phyloP scores from a whole-genome alignment of 1,284 basidiomycete genomes.

The Inonotus hispidus region DNA sequence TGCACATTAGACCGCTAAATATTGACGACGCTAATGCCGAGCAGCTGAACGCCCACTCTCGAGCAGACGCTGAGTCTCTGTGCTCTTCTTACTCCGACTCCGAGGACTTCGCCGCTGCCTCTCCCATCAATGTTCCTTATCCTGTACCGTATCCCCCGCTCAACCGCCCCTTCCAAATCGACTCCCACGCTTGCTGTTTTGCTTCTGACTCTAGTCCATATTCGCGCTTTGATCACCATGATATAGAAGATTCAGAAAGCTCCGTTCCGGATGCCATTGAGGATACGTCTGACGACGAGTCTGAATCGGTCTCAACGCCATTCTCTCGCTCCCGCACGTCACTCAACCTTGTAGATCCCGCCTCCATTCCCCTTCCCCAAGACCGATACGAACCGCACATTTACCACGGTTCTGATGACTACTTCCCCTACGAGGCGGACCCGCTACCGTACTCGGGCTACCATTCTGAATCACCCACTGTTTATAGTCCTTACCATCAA shows the following conservation, averaged over 20 bases:
- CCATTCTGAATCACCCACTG: constrained; percentile 35
- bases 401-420: constrained; percentile 54
- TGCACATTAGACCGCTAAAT: constrained; percentile 19
- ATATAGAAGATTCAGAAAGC: constrained; percentile 48
- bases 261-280: constrained; percentile 74
- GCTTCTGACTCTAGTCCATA: constrained; percentile 48
- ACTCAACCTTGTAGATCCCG: constrained; percentile 43
- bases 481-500: constrained; percentile 40
- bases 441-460: constrained; percentile 53
- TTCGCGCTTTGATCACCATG: constrained; percentile 45
- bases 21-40: constrained; percentile 49
- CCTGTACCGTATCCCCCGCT: constrained; percentile 19
- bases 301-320: constrained; percentile 60
- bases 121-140: constrained; percentile 49
- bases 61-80: constrained; percentile 41
- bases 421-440: constrained; percentile 60
- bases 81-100: constrained; percentile 58
- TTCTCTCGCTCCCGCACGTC: constrained; percentile 36
- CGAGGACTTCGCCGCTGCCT: constrained; percentile 67
- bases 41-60: constrained; percentile 1
- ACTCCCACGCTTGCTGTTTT: constrained; percentile 12
- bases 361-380: constrained; percentile 43
- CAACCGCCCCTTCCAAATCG: constrained; percentile 6
- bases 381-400: constrained; percentile 51
- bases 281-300: constrained; percentile 78